Base-by-base conservation (phyloP, 345 rosid genomes). In the Punica granatum region DNA sequence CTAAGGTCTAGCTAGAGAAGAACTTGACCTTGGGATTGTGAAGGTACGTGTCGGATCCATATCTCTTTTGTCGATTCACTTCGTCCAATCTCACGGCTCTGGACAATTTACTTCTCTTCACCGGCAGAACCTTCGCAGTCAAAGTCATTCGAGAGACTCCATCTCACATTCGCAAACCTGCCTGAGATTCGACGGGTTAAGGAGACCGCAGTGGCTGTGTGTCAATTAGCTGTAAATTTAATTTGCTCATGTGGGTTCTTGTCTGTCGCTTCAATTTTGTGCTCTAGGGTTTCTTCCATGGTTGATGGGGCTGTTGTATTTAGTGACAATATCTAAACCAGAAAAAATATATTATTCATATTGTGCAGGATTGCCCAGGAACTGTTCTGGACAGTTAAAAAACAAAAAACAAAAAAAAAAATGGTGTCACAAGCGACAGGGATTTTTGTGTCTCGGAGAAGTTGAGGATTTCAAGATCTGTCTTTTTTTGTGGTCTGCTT, bases 401-500 rank as follows among this genome's bases (percentile, higher is more conserved):
- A n/a, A n/a, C n/a, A n/a, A n/a, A 51, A 23, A 23, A 42, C n/a
- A n/a, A 51, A 3, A 23, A 51, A n/a, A 6, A 51, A 51, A 51
- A 8, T n/a, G n/a, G 58, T 51, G 13, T n/a, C 58, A 51, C 12
- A 51, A 23, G 23, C 58, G 58, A 51, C 58, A 18, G n/a, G 42
- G 58, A 63, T 67, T 72, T 76, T 73, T 71, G 76, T 28, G 75
- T 80, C 76, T 74, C 67, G 78, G 69, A 70, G 71, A 78, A 68
- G 63, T 80, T 62, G 70, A 72, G 58, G 74, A 75, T 79, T 75
- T 80, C 83, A 67, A 73, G 77, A 73, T 70, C 78, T 61, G 56
- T 49, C 61, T 56, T 56, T 56, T 37, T 56, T 30, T 10, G 32
- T 3, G 61, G 61, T 6, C 19, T 56, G 61, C 61, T 51, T 51